These are phyloP conservation scores for Apodospora peruviana DNA, from an alignment of 495 filamentous ascomycete genomes.

Conservation along the genomic window DNA sequence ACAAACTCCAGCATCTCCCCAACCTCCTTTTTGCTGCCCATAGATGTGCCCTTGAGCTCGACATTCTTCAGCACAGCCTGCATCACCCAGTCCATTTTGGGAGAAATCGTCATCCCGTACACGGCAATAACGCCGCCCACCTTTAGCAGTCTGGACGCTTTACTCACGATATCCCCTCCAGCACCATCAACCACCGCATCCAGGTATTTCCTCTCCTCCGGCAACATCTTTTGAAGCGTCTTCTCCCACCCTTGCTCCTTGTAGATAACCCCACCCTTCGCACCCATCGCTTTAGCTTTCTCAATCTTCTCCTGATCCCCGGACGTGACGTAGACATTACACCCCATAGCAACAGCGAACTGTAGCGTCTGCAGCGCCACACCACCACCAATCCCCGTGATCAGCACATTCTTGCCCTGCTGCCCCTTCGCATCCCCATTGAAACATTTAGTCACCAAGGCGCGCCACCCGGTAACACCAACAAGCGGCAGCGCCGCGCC, in stretches of 20 bases:
- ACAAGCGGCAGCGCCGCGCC: constrained; percentile 77
- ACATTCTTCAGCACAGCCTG: constrained; percentile 68
- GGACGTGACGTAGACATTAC: constrained; percentile 64
- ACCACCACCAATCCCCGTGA: constrained; percentile 78
- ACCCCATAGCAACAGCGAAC: constrained; percentile 62
- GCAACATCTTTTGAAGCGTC: constrained; percentile 53
- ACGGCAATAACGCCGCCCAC: constrained; percentile 59
- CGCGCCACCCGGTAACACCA: constrained; percentile 83
- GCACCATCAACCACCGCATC: constrained; percentile 74
- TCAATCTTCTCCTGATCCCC: constrained; percentile 60
- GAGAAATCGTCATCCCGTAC: constrained; percentile 75
- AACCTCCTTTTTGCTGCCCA: constrained; percentile 74
- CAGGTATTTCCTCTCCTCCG: constrained; percentile 51
- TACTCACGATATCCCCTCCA: constrained; percentile 64
- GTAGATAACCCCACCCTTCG: constrained; percentile 64
- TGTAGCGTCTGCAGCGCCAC: constrained; percentile 66
- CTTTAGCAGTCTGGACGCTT: constrained; percentile 52
- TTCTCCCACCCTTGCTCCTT: constrained; percentile 63
- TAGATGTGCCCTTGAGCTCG: constrained; percentile 65
- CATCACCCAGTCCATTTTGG: constrained; percentile 69
- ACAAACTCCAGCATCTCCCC: constrained; percentile 73
- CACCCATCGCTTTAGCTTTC: constrained; percentile 58
- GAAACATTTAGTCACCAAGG: constrained; percentile 62
- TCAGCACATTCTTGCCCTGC: constrained; percentile 57
- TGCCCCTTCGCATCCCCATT: constrained; percentile 40